A percentile compares a stretch with the other conserved stretches of the same genome.
These are phyloP conservation scores for Trametes cinnabarina DNA, from an alignment of 768 basidiomycete genomes.

Conservation along the genomic window DNA sequence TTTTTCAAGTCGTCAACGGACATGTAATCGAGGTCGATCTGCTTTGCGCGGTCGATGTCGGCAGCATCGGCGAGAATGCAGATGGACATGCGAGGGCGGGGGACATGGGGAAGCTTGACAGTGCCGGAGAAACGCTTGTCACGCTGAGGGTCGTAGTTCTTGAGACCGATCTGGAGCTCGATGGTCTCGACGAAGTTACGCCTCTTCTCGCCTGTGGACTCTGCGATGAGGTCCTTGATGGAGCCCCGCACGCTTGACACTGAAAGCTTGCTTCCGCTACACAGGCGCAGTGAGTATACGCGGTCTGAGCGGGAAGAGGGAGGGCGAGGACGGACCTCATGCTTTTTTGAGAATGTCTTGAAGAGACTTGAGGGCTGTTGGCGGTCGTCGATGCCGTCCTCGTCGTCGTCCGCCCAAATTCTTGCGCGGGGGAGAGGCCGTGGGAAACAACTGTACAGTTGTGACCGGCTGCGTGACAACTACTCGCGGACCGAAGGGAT, in stretches of 20 bases:
- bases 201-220: slow-evolving; percentile 83
- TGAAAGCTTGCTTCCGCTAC: slow-evolving; percentile 75
- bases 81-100: slow-evolving; percentile 98
- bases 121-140: slow-evolving; percentile 99
- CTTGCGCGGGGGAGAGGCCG: slow-evolving; percentile 1
- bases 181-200: slow-evolving; percentile 96
- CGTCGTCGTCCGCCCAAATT: neutral
- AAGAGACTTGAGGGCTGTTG: slow-evolving; percentile 20
- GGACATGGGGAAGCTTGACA: slow-evolving; percentile 96
- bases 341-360: slow-evolving; percentile 20
- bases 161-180: slow-evolving; percentile 94
- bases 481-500: too few species aligned
- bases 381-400: neutral
- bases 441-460: slow-evolving; percentile 19
- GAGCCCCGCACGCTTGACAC: slow-evolving; percentile 99
- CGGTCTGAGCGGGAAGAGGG: neutral
- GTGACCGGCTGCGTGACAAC: too few species aligned
- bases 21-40: slow-evolving; percentile 98
- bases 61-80: slow-evolving; percentile 99
- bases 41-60: slow-evolving; percentile 98
- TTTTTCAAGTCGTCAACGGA: slow-evolving; percentile 99
- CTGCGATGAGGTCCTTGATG: slow-evolving; percentile 85
- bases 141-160: slow-evolving; percentile 99
- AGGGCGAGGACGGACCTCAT: slow-evolving; percentile 26
- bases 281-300: neutral